Base-by-base conservation (phyloP, 164 flowering plant genomes). In the Tetracentron sinense region DNA sequence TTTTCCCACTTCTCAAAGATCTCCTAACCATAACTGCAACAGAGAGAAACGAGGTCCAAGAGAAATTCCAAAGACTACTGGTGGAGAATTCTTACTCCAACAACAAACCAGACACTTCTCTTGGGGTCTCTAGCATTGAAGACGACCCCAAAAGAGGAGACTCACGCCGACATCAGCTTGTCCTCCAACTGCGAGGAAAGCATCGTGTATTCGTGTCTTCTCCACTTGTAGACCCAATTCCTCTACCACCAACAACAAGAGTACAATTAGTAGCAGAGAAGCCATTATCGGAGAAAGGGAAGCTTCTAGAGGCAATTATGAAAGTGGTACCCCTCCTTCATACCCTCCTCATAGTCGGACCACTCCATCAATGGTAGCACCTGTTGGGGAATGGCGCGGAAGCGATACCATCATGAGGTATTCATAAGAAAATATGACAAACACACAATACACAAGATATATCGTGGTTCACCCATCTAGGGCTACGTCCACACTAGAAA, bases 281-380 rank as follows among this genome's bases (percentile, higher is more conserved):
- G 75, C 89, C 88, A 61, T 73, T 93, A 69, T 96, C 98, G 0
- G 97, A 93, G 77, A 88, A 93, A 54, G 98, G 98, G 4, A 89
- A 82, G 82, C 82, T 93, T 56, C 75, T 93, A 51, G 82, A 93
- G 69, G 97, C 97, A 12, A 97, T 93, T 58, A 87, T 86, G 84
- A 83, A 86, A 54, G 98, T 97, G 1, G 98, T 97, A 49, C 98
- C 98, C 17, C 83, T 93, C 12, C 81, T 93, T 2, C 96, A 93
- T 69, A 90, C 92, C 0, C 82, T 93, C 1, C 85, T 93, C 23
- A 69, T 93, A 56, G 94, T 97, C 7, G 98, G 98, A 30, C 92
- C 94, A 0, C 83, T 93, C 3, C 98, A 97, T 12, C 87, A 86
- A 72, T 93, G 98, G 98, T n/a, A n/a, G n/a, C n/a, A n/a, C n/a